Evolutionary conservation across 148 eudicot genomes (phyloP).

Genomic region (Vaccinium myrtillus): DNA sequence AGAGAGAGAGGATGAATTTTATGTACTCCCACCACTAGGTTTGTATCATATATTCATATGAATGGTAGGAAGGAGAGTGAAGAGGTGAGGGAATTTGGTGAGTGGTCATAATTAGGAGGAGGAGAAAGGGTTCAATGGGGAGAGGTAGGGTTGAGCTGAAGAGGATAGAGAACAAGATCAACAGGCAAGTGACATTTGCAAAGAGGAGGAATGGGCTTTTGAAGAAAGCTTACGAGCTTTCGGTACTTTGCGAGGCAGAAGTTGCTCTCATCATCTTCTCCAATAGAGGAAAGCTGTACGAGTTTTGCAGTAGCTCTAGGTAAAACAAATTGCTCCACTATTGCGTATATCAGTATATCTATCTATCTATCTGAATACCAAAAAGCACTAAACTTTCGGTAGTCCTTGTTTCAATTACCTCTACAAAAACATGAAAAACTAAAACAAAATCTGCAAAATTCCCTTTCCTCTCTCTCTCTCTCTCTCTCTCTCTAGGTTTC

Average conservation of each 20-base stretch:
- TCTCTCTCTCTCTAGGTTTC: too few species aligned
- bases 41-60: not conserved
- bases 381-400: not conserved
- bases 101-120: not conserved
- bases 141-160: constrained; percentile 36
- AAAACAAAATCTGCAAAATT: not conserved
- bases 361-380: not conserved
- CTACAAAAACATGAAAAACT: not conserved
- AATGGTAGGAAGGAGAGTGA: constrained; percentile 12
- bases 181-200: constrained; percentile 34
- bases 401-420: not conserved
- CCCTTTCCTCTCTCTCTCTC: too few species aligned
- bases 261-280: constrained; percentile 37
- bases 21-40: not conserved
- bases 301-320: constrained; percentile 40
- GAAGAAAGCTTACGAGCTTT: constrained; percentile 37
- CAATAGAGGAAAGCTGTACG: constrained; percentile 36
- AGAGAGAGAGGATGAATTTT: not conserved
- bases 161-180: constrained; percentile 33
- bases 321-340: not conserved
- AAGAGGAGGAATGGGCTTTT: constrained; percentile 32
- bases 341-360: too few species aligned
- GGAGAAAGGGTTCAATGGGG: constrained; percentile 19
- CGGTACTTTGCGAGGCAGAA: constrained; percentile 32
- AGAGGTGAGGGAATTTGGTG: not conserved